phyloP scores from a whole-genome alignment of 2,329 filamentous ascomycete genomes.

The Fusarium scirpi region DNA sequence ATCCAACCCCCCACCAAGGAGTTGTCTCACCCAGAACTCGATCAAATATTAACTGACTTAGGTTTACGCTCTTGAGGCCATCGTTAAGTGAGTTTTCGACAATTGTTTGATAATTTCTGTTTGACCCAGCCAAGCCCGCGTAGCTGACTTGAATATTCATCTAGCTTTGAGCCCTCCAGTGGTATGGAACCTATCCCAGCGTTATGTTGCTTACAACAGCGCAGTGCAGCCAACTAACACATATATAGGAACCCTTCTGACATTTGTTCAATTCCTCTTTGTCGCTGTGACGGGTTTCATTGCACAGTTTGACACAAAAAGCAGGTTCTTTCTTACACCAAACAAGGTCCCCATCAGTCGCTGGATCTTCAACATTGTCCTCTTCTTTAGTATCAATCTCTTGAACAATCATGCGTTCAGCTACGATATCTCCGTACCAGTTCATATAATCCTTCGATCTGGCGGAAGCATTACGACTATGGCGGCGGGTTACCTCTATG shows the following conservation, averaged over 20 bases:
- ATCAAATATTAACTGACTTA: conserved; percentile 54
- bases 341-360: conserved; percentile 85
- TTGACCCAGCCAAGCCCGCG: background rate
- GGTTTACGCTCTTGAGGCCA: conserved; percentile 96
- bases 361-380: conserved; percentile 88
- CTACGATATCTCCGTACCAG: conserved; percentile 94
- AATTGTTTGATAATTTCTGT: background rate
- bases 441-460: conserved; percentile 96
- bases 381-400: conserved; percentile 95
- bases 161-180: conserved; percentile 83
- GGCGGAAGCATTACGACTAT: conserved; percentile 97
- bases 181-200: conserved; percentile 62
- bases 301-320: conserved; percentile 76
- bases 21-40: conserved; percentile 19
- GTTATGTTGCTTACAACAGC: background rate
- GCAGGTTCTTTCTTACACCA: conserved; percentile 78
- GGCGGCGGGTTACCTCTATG: conserved; percentile 86
- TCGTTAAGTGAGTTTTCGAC: conserved; percentile 79
- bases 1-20: background rate
- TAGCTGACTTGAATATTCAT: conserved; percentile 28
- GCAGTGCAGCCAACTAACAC: conserved; percentile 31
- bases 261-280: conserved; percentile 89
- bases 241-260: conserved; percentile 79
- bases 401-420: conserved; percentile 98
- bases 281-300: conserved; percentile 83